These are phyloP conservation scores for Endocarpon pusillum DNA, from an alignment of 495 filamentous ascomycete species.

Conservation along the genomic window DNA sequence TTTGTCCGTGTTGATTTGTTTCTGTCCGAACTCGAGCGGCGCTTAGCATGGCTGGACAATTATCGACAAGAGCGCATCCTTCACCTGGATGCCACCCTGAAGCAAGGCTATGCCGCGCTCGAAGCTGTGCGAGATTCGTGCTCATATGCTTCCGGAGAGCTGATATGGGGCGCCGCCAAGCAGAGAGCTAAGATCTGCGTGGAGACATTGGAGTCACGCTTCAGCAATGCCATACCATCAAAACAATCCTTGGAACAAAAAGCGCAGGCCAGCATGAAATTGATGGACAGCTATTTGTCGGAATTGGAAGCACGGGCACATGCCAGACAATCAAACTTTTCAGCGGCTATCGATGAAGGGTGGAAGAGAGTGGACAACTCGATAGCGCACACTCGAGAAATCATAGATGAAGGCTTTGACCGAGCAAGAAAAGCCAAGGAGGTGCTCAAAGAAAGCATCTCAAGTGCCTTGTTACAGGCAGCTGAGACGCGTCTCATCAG, in stretches of 20 bases:
- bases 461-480: conserved; percentile 60
- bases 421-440: conserved; percentile 62
- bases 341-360: conserved; percentile 45
- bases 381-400: conserved; percentile 54
- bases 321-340: conserved; percentile 41
- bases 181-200: conserved; percentile 76
- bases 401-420: conserved; percentile 75
- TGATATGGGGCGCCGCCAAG: conserved; percentile 65
- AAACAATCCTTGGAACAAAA: conserved; percentile 85
- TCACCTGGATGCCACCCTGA: conserved; percentile 65
- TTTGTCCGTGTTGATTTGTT: conserved; percentile 76
- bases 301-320: conserved; percentile 76
- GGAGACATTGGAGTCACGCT: conserved; percentile 80
- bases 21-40: conserved; percentile 68
- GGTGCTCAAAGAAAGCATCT: conserved; percentile 59
- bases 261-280: conserved; percentile 65
- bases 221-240: conserved; percentile 71
- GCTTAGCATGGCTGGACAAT: conserved; percentile 74
- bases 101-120: conserved; percentile 64
- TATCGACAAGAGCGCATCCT: conserved; percentile 70
- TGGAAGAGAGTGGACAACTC: conserved; percentile 57
- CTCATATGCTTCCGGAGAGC: conserved; percentile 74
- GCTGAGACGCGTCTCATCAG: conserved; percentile 66
- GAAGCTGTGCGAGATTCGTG: conserved; percentile 79
- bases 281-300: conserved; percentile 65